Conservation (phyloP, 305 asterid species). For the Ruellia speciosa region DNA sequence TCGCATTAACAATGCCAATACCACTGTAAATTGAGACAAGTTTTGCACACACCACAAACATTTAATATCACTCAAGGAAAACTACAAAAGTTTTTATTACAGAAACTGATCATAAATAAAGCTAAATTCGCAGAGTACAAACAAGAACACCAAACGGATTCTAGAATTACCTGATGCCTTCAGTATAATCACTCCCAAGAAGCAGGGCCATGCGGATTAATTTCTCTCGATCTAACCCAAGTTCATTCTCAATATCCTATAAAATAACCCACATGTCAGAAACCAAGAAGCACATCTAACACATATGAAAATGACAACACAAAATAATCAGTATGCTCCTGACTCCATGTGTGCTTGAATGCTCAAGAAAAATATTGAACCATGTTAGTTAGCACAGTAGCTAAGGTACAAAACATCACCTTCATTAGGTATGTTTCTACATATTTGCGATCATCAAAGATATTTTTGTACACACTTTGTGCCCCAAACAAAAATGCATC, state of each 20-base stretch:
- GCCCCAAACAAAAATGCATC: slow-evolving; percentile 93
- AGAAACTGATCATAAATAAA: neutral
- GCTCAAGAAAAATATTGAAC: neutral
- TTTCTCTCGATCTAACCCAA: slow-evolving; percentile 80
- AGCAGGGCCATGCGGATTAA: slow-evolving; percentile 77
- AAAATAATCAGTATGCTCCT: slow-evolving; percentile 8
- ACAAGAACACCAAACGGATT: slow-evolving; percentile 4
- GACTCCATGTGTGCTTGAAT: slow-evolving; percentile 3
- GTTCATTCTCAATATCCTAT: slow-evolving; percentile 86
- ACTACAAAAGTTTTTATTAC: slow-evolving; percentile 14
- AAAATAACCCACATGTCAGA: slow-evolving; percentile 24
- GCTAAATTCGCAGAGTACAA: neutral
- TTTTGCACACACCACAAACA: slow-evolving; percentile 13
- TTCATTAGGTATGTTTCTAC: slow-evolving; percentile 95
- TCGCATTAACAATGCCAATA: slow-evolving; percentile 92
- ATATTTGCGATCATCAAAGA: slow-evolving; percentile 94
- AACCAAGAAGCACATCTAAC: neutral
- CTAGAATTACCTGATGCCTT: slow-evolving; percentile 74
- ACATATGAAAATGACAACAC: slow-evolving; percentile 12
- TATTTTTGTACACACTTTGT: slow-evolving; percentile 80
- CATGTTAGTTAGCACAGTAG: neutral
- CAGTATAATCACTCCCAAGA: slow-evolving; percentile 95
- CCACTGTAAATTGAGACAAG: slow-evolving; percentile 44
- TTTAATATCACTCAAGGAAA: slow-evolving; percentile 11
- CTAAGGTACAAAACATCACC: slow-evolving; percentile 30